Evolutionary conservation across 441 rosid species (phyloP).

Genomic region (Populus hybrid): DNA sequence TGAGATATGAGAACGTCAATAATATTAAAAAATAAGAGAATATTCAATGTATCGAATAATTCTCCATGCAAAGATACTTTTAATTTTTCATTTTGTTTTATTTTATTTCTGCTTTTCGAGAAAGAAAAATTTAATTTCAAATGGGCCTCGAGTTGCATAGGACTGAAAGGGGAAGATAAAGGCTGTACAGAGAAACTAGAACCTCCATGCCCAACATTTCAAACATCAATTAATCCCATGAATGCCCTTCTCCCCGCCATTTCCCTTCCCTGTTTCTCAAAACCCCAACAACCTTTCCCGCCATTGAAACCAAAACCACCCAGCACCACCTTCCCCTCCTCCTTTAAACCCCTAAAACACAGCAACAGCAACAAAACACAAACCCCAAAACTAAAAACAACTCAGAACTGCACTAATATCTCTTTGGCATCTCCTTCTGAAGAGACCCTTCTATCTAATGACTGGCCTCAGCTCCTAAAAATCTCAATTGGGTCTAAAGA

Average conservation of each 20-base stretch:
- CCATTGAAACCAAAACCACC: neutral
- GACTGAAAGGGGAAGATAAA: neutral
- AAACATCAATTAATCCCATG: neutral
- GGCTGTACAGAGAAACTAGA: neutral
- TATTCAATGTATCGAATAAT: no score
- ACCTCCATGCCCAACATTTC: neutral
- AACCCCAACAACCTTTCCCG: neutral
- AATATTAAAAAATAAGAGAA: no score
- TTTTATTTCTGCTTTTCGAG: neutral
- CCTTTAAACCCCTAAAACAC: neutral
- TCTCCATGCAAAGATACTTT: no score
- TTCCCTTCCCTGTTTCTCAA: neutral
- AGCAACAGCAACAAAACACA: neutral
- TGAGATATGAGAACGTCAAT: no score
- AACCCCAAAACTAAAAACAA: neutral
- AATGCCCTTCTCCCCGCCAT: neutral
- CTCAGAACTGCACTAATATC: neutral
- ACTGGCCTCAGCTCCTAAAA: slow-evolving; percentile 37
- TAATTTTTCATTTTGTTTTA: no score
- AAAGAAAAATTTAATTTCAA: no score
- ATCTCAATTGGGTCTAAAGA: slow-evolving; percentile 23
- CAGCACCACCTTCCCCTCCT: neutral
- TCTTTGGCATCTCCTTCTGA: slow-evolving; percentile 6
- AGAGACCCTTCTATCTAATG: slow-evolving; percentile 10
- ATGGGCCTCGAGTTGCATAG: neutral